Percentiles rank a stretch among this genome's conserved stretches.
Evolutionary conservation across 352 stramenopile species (phyloP).

Genomic region (Globisporangium rhizosaccharum): DNA sequence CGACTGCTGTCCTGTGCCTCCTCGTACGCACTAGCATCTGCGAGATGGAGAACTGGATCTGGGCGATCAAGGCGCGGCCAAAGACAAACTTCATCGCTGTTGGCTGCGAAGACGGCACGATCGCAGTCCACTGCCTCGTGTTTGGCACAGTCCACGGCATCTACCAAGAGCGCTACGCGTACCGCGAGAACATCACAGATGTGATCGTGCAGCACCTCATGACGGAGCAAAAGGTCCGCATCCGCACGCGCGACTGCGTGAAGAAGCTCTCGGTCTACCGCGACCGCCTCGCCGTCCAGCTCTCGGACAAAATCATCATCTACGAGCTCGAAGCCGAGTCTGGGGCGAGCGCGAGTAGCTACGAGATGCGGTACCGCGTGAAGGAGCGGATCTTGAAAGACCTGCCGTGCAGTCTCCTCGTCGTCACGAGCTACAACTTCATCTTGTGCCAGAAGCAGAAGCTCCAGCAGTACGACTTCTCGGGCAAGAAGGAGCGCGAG

Average conservation of each 20-base stretch:
- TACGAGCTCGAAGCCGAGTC: constrained; percentile 88
- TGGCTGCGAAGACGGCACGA: constrained; percentile 82
- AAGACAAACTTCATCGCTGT: constrained; percentile 86
- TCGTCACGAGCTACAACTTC: constrained; percentile 89
- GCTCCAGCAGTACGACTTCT: constrained; percentile 91
- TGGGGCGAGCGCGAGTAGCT: constrained; percentile 36
- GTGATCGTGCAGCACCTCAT: constrained; percentile 95
- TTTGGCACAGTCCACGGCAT: constrained; percentile 91
- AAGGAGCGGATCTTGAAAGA: constrained; percentile 86
- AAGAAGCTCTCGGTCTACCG: constrained; percentile 93
- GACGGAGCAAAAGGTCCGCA: constrained; percentile 93
- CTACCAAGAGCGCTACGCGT: constrained; percentile 92
- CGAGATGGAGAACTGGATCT: constrained; percentile 90
- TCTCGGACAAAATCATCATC: constrained; percentile 92
- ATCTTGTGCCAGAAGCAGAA: constrained; percentile 91
- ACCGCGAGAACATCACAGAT: constrained; percentile 92
- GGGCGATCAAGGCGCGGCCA: constrained; percentile 72
- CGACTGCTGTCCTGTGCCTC: too few species aligned
- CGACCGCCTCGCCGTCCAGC: constrained; percentile 90
- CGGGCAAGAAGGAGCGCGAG: constrained; percentile 79
- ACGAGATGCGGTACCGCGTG: constrained; percentile 92
- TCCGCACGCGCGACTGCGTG: constrained; percentile 93
- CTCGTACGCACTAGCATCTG: constrained; percentile 42
- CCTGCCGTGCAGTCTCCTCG: constrained; percentile 80
- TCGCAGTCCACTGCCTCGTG: constrained; percentile 83